Evolutionary conservation across 805 yeast genomes (phyloP).

Genomic region (Ogataea haglerorum): DNA sequence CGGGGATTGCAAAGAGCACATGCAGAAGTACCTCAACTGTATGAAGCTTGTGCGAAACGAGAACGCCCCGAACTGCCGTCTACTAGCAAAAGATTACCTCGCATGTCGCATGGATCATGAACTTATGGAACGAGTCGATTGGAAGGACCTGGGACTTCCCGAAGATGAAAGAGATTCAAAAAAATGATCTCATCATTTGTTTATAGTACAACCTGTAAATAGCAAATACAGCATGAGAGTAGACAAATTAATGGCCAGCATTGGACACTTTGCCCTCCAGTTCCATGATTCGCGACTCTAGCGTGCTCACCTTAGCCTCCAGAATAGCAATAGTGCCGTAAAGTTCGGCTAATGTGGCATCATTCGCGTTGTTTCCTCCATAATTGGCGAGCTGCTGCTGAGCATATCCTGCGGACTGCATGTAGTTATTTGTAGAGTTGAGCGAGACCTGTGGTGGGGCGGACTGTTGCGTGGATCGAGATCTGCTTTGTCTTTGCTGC

Average conservation of each 20-base stretch:
- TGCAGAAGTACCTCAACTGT: constrained; percentile 75
- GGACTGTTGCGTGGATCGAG: constrained; percentile 18
- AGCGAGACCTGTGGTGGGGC: constrained; percentile 12
- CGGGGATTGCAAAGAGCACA: constrained; percentile 74
- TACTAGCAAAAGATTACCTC: constrained; percentile 76
- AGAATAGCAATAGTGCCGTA: constrained; percentile 20
- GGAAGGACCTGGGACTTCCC: constrained; percentile 38
- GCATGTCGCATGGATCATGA: constrained; percentile 84
- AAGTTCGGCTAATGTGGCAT: constrained; percentile 14
- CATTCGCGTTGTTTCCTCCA: constrained; percentile 8
- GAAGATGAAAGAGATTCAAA: constrained; percentile 21
- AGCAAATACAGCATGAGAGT: not conserved
- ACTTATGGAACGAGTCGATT: constrained; percentile 35
- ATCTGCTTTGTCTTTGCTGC: constrained; percentile 19
- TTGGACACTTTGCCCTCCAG: constrained; percentile 15
- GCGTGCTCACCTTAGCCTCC: constrained; percentile 19
- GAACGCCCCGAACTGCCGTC: constrained; percentile 88
- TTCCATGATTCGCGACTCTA: constrained; percentile 19
- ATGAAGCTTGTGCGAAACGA: constrained; percentile 72
- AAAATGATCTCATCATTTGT: constrained; percentile 3
- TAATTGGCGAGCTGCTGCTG: constrained; percentile 10
- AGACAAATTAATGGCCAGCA: constrained; percentile 5
- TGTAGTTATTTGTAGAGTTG: constrained; percentile 9
- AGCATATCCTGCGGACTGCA: constrained; percentile 11
- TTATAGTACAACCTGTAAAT: constrained; percentile 3